Evolutionary conservation across 441 rosid species (phyloP).

Genomic region (Arabidopsis hybrid): DNA sequence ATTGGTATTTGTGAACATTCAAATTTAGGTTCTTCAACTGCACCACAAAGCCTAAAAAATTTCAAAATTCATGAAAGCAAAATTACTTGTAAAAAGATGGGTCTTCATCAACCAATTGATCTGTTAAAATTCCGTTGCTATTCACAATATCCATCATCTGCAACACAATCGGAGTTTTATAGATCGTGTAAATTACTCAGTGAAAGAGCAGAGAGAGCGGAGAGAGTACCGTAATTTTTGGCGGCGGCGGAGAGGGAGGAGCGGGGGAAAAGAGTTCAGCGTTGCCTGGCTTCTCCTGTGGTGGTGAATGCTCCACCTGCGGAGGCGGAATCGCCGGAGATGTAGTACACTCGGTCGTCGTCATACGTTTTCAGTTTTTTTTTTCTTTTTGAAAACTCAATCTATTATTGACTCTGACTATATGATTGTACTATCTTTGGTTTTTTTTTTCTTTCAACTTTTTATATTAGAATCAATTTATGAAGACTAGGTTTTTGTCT

Average conservation of each 20-base stretch:
- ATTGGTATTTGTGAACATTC: conserved; percentile 1
- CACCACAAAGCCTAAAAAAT: neutral
- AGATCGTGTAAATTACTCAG: conserved; percentile 9
- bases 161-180: conserved; percentile 18
- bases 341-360: conserved; percentile 14
- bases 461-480: neutral
- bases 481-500: neutral
- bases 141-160: conserved; percentile 14
- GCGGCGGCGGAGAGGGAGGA: conserved; percentile 15
- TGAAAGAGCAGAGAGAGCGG: neutral
- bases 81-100: conserved; percentile 33
- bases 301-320: neutral
- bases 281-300: neutral
- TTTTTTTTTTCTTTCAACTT: neutral
- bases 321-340: conserved; percentile 39
- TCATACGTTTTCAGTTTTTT: too few relatives aligned
- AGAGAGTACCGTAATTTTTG: conserved; percentile 25
- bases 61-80: neutral
- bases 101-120: neutral
- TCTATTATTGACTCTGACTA: too few relatives aligned
- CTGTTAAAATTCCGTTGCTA: conserved; percentile 24
- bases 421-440: neutral
- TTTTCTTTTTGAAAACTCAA: too few relatives aligned
- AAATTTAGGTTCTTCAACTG: neutral
- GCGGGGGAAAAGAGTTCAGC: neutral